phyloP scores from a whole-genome alignment of 1,284 basidiomycete genomes.

The Apiotrichum porosum region DNA sequence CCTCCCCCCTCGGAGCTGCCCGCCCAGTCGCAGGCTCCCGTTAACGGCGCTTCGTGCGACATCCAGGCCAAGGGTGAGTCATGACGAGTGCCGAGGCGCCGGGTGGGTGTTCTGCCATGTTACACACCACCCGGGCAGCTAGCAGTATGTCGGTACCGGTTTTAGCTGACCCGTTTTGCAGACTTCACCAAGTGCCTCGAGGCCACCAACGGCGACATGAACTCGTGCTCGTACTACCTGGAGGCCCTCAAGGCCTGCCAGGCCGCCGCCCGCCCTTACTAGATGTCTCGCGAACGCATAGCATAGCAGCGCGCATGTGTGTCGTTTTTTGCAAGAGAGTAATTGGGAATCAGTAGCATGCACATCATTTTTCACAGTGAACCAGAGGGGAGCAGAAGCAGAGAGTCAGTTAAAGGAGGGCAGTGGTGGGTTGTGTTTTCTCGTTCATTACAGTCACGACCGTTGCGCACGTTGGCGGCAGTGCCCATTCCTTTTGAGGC shows the following conservation, averaged over 20 bases:
- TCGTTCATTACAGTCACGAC: too few relatives aligned
- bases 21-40: constrained; percentile 26
- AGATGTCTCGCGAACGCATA: constrained; percentile 18
- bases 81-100: not conserved
- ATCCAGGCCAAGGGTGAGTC: constrained; percentile 54
- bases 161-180: constrained; percentile 7
- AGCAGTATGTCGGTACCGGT: too few relatives aligned
- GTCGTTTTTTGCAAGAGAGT: too few relatives aligned
- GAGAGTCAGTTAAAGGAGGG: too few relatives aligned
- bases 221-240: constrained; percentile 56
- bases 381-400: too few relatives aligned
- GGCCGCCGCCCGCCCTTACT: constrained; percentile 49
- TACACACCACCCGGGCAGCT: not conserved
- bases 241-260: constrained; percentile 53
- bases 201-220: constrained; percentile 54
- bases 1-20: constrained; percentile 45
- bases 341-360: constrained; percentile 1
- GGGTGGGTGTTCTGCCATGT: too few relatives aligned
- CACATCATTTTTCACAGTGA: not conserved
- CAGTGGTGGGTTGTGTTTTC: too few relatives aligned
- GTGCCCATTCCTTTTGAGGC: too few relatives aligned
- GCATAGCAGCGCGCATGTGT: too few relatives aligned
- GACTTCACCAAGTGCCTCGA: constrained; percentile 54
- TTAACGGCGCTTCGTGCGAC: constrained; percentile 50
- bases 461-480: too few relatives aligned